Base-by-base conservation (phyloP, 768 basidiomycete genomes). In the Sporobolomyces phaffii region DNA sequence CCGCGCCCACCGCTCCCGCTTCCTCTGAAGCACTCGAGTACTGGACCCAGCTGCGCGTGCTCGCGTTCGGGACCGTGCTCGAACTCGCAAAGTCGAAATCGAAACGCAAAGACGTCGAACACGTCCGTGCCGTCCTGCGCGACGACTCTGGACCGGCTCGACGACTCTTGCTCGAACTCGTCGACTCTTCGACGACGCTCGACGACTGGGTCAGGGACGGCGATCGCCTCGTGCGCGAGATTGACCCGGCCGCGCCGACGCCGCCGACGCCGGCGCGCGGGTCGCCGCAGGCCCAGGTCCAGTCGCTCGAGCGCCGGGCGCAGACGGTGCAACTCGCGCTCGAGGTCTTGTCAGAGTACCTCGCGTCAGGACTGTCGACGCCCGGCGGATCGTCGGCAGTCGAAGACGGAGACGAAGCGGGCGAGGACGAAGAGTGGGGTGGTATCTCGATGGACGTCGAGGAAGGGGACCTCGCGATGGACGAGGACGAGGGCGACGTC, bases 301-400 rank as follows among this genome's bases (percentile, higher is more conserved):
- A 76, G 28, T 60, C 74, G 10, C 76, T 78, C 48, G 79, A 80
- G 63, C 64, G 76, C 40, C 75, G 66, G 45, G 56, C 79, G 26
- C 75, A 71, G 65, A 79, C 79, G 11, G 68, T 79, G 6, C 75
- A 77, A 33, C 75, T 79, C 51, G 77, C 74, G 2, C 73, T 79
- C 36, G 79, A 80, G 70, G 69, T 79, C 50, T 66, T 79, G 43
- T 48, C 50, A 29, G 62, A 64, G 38, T 71, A 65, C 62, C 62
- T 66, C 62, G 65, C 70, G 14, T 53, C 50, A 3, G 66, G 57
- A 20, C 64, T 36, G n/a, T 59, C 64, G 64, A 60, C 60, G n/a
- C 65, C 65, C 20, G 34, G 26, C 29, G n/a, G n/a, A n/a, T 44
- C 57, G 45, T 45, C 48, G 10, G 15, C 34, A 18, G 47, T 15